These are phyloP conservation scores for Helenozyma baotianmanensis DNA, from an alignment of 805 yeast genomes.

Conservation along the genomic window DNA sequence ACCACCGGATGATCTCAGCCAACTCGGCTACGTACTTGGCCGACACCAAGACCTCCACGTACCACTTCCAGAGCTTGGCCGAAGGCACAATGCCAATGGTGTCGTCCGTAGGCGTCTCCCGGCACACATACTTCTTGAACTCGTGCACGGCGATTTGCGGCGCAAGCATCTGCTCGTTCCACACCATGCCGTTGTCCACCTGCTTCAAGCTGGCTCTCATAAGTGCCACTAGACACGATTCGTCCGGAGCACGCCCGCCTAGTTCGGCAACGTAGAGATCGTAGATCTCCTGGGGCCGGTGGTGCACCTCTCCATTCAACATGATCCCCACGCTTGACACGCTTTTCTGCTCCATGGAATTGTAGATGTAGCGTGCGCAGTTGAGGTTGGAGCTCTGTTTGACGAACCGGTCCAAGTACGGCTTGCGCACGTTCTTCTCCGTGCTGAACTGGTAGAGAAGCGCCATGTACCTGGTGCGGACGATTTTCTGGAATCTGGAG, in stretches of 20 bases:
- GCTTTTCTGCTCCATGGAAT: slow-evolving; percentile 20
- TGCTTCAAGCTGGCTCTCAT: slow-evolving; percentile 43
- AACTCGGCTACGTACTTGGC: slow-evolving; percentile 47
- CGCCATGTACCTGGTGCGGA: slow-evolving; percentile 28
- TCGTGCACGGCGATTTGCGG: slow-evolving; percentile 59
- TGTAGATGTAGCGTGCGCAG: slow-evolving; percentile 28
- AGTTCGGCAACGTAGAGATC: slow-evolving; percentile 26
- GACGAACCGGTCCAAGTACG: slow-evolving; percentile 8
- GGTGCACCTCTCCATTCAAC: slow-evolving; percentile 33
- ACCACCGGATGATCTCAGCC: slow-evolving; percentile 47
- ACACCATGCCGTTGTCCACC: slow-evolving; percentile 22
- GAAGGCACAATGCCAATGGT: slow-evolving; percentile 16
- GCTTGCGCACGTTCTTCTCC: slow-evolving; percentile 12
- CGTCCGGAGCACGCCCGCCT: slow-evolving; percentile 20
- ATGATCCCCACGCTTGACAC: slow-evolving; percentile 27
- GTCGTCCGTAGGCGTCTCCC: slow-evolving; percentile 2
- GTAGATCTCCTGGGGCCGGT: slow-evolving; percentile 26
- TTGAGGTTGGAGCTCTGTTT: slow-evolving; percentile 9
- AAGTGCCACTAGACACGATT: slow-evolving; percentile 36
- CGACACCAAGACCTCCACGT: slow-evolving; percentile 45
- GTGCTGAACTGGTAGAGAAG: slow-evolving; percentile 11
- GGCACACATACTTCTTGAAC: slow-evolving; percentile 40
- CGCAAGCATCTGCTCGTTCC: slow-evolving; percentile 53
- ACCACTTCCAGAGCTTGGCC: slow-evolving; percentile 46
- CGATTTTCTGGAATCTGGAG: slow-evolving; percentile 13